Percentiles rank a stretch among this genome's conserved stretches.
Evolutionary conservation across 805 yeast species (phyloP).

Genomic region (Diddensiella transvaalensis): DNA sequence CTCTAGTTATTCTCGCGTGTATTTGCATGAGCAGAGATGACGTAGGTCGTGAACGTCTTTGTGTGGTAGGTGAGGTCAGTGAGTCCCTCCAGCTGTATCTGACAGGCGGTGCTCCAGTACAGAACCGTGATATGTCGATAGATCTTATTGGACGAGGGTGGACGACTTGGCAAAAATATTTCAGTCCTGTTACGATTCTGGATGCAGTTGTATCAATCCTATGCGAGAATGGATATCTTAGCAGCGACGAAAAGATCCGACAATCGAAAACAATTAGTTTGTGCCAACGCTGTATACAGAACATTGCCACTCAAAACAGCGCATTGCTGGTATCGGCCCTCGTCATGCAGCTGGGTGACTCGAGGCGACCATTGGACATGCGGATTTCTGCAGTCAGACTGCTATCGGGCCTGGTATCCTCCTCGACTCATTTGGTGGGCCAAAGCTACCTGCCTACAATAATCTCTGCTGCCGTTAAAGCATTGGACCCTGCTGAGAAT

Average conservation of each 20-base stretch:
- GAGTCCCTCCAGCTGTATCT: conserved; percentile 21
- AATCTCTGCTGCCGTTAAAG: conserved; percentile 19
- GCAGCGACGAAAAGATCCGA: conserved; percentile 2
- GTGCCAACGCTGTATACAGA: conserved; percentile 19
- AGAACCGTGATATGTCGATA: conserved; percentile 17
- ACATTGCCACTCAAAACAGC: conserved; percentile 20
- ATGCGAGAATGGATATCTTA: conserved; percentile 17
- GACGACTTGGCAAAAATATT: conserved; percentile 23
- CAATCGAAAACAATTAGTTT: conserved; percentile 1
- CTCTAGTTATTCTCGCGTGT: conserved; percentile 8
- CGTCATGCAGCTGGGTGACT: conserved; percentile 16
- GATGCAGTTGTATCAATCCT: conserved; percentile 17
- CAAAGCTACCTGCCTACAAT: conserved; percentile 19
- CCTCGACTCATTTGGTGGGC: conserved; percentile 5
- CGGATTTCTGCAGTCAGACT: conserved; percentile 23
- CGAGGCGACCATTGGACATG: conserved; percentile 6
- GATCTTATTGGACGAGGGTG: conserved; percentile 25
- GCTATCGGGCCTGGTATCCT: conserved; percentile 14
- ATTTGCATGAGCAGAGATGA: conserved; percentile 6
- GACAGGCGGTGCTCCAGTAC: conserved; percentile 14
- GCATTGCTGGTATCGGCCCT: conserved; percentile 23
- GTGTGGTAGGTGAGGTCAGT: conserved; percentile 14
- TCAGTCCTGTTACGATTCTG: conserved; percentile 23
- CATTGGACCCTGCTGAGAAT: conserved; percentile 17
- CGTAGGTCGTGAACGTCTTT: background rate